A percentile compares a stretch with the other conserved stretches of the same genome.
phyloP scores from a whole-genome alignment of 306 rosid genomes.

The Medicago ruthenica region DNA sequence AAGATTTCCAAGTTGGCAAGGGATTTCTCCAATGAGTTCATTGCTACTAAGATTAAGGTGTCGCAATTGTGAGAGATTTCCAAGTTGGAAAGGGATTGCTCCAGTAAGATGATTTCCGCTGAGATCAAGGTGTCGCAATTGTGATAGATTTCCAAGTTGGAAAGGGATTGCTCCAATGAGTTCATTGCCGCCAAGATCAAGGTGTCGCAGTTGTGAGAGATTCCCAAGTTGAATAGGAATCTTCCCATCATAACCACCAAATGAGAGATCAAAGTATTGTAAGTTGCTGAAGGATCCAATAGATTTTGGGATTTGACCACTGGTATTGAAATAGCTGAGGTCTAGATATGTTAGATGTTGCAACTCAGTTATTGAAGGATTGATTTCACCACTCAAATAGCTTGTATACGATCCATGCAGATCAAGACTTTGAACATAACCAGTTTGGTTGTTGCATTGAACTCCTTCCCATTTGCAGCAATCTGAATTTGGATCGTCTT shows the following conservation, averaged over 20 bases:
- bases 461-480: constrained; percentile 9
- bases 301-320: too few relatives aligned
- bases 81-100: not conserved
- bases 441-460: constrained; percentile 27
- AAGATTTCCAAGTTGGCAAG: constrained; percentile 32
- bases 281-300: too few relatives aligned
- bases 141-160: too few relatives aligned
- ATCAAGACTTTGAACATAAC: constrained; percentile 12
- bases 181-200: too few relatives aligned
- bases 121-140: too few relatives aligned
- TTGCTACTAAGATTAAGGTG: not conserved
- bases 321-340: not conserved
- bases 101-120: too few relatives aligned
- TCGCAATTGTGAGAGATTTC: constrained; percentile 16
- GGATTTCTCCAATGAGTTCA: not conserved
- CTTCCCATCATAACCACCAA: not conserved
- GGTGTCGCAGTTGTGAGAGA: too few relatives aligned
- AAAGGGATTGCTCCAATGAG: too few relatives aligned
- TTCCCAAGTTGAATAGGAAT: not conserved
- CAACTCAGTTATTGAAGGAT: constrained; percentile 2
- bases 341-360: not conserved
- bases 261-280: not conserved
- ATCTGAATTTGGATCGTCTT: not conserved
- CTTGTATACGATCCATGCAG: too few relatives aligned
- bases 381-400: not conserved